A percentile compares a stretch with the other conserved stretches of the same genome.
phyloP scores from a whole-genome alignment of 805 yeast genomes.

The Candida chauliodis region DNA sequence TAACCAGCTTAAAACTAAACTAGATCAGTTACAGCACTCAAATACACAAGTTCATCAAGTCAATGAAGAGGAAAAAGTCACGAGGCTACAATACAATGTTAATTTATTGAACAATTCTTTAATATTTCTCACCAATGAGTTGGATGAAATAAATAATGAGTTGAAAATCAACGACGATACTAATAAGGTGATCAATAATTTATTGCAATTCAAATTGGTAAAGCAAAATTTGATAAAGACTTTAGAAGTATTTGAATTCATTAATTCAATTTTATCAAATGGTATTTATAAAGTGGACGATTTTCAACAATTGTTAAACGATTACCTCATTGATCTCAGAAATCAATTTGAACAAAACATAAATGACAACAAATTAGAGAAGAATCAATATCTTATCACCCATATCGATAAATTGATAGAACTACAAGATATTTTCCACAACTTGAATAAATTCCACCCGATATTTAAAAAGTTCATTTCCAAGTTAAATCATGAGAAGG shows the following conservation, averaged over 20 bases:
- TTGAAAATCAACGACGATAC: slow-evolving; percentile 14
- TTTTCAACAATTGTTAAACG: slow-evolving; percentile 35
- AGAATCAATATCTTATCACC: slow-evolving; percentile 10
- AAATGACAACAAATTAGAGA: slow-evolving; percentile 29
- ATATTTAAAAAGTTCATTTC: slow-evolving; percentile 47
- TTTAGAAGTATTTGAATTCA: slow-evolving; percentile 41
- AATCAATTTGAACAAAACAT: slow-evolving; percentile 36
- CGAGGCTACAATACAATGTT: slow-evolving; percentile 63
- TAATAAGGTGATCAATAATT: slow-evolving; percentile 24
- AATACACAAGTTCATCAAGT: slow-evolving; percentile 6
- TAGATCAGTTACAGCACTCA: slow-evolving; percentile 46
- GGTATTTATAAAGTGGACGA: slow-evolving; percentile 13
- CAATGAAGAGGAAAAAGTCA: slow-evolving; percentile 24
- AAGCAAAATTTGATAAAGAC: slow-evolving; percentile 47
- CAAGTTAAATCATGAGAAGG: slow-evolving; percentile 13
- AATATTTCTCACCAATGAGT: slow-evolving; percentile 50
- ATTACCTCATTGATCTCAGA: slow-evolving; percentile 43
- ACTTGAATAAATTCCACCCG: slow-evolving; percentile 47
- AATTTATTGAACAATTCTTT: slow-evolving; percentile 59
- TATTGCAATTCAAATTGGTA: slow-evolving; percentile 43
- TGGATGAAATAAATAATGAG: slow-evolving; percentile 22
- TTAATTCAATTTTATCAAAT: slow-evolving; percentile 15
- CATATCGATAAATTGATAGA: slow-evolving; percentile 47
- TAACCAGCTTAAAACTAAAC: slow-evolving; percentile 41
- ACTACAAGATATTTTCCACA: slow-evolving; percentile 51